These are phyloP conservation scores for Aspergillus neoniger DNA, from an alignment of 2,329 filamentous ascomycete genomes.

Conservation along the genomic window DNA sequence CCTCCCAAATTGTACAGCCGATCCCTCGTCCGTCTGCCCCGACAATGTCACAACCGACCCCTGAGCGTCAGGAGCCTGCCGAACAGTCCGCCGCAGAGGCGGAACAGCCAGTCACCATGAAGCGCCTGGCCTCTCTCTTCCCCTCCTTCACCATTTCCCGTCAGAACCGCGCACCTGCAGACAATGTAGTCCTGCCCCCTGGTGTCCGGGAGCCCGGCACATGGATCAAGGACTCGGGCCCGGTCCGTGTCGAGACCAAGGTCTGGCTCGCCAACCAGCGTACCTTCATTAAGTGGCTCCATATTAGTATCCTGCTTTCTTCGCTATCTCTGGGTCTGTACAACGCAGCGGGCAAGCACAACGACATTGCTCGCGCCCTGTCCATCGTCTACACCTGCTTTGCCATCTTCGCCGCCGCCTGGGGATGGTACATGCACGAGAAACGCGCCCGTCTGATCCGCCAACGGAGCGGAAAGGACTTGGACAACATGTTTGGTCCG, in stretches of 20 bases:
- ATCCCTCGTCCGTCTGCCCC: conserved; percentile 32
- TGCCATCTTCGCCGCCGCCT: conserved; percentile 77
- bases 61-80: conserved; percentile 39
- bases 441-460: conserved; percentile 76
- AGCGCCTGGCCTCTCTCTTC: conserved; percentile 68
- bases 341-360: conserved; percentile 76
- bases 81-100: conserved; percentile 18
- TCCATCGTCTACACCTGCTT: conserved; percentile 82
- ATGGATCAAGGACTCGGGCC: conserved; percentile 94
- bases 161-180: conserved; percentile 61
- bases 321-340: conserved; percentile 81
- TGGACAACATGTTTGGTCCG: conserved; percentile 86
- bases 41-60: conserved; percentile 41
- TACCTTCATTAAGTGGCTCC: conserved; percentile 98
- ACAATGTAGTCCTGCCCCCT: conserved; percentile 67
- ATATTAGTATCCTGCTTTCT: conserved; percentile 85
- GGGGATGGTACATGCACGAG: conserved; percentile 85
- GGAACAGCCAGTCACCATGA: conserved; percentile 52
- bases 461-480: conserved; percentile 84
- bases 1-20: conserved; percentile 30
- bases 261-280: conserved; percentile 98
- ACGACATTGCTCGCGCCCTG: conserved; percentile 73
- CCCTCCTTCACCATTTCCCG: conserved; percentile 80
- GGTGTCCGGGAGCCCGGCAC: conserved; percentile 82
- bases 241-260: conserved; percentile 91